A percentile compares a stretch with the other conserved stretches of the same genome.
Conservation (phyloP, 352 stramenopile species). For the Globisporangium iwayamae region DNA sequence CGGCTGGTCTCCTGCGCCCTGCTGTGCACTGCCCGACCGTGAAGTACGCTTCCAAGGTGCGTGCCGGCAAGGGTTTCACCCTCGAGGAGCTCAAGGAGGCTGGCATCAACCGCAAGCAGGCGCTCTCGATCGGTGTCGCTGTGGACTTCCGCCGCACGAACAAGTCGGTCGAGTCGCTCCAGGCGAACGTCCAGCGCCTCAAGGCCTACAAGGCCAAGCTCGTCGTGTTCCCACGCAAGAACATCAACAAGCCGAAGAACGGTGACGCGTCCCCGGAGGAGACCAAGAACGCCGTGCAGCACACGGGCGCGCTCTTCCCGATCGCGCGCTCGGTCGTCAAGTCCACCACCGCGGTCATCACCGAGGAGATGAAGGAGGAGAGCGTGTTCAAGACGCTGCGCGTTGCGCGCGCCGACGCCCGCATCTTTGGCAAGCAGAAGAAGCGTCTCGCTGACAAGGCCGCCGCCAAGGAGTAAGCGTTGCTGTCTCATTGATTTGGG, state of each 20-base stretch:
- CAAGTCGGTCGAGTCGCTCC: constrained; percentile 95
- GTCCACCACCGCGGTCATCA: constrained; percentile 79
- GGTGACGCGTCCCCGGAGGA: constrained; percentile 90
- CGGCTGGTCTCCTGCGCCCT: constrained; percentile 94
- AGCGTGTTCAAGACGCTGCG: constrained; percentile 82
- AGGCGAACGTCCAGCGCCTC: constrained; percentile 97
- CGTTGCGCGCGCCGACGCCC: constrained; percentile 80
- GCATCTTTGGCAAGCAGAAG: constrained; percentile 86
- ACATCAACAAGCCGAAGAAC: constrained; percentile 93
- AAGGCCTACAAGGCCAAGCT: constrained; percentile 99
- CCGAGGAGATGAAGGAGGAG: constrained; percentile 83
- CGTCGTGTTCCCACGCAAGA: constrained; percentile 98
- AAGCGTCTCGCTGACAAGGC: constrained; percentile 89
- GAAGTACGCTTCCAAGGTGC: constrained; percentile 98
- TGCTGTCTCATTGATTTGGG: constrained; percentile 9
- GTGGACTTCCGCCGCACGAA: constrained; percentile 98
- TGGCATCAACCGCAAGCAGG: constrained; percentile 94
- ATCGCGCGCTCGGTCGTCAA: constrained; percentile 75
- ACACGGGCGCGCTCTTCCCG: constrained; percentile 76
- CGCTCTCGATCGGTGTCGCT: constrained; percentile 96
- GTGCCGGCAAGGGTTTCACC: constrained; percentile 98
- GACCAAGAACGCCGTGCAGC: constrained; percentile 90
- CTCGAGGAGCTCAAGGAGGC: constrained; percentile 98
- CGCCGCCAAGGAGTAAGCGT: constrained; percentile 74
- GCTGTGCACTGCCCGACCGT: constrained; percentile 97